phyloP scores from a whole-genome alignment of 352 stramenopile species.

The Globisporangium apiculatum region DNA sequence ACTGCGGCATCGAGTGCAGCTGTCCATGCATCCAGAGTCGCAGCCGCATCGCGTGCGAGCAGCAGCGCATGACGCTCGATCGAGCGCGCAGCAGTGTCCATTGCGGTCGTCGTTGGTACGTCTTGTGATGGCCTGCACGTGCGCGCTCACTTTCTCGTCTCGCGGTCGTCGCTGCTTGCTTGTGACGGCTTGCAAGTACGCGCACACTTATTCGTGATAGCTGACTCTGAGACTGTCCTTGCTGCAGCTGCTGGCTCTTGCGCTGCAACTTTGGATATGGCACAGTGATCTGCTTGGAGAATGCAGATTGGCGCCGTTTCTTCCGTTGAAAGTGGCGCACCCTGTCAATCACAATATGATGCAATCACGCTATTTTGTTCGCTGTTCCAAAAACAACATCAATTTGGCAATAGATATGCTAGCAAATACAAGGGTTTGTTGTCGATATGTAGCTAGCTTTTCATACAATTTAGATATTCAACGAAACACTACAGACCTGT shows the following conservation, averaged over 20 bases:
- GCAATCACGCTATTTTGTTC: too few relatives aligned
- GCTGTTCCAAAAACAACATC: too few relatives aligned
- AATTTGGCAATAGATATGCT: too few relatives aligned
- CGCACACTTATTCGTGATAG: too few relatives aligned
- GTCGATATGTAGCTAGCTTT: too few relatives aligned
- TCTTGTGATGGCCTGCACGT: not conserved
- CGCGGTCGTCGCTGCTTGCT: not conserved
- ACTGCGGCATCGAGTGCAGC: constrained; percentile 8
- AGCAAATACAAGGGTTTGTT: too few relatives aligned
- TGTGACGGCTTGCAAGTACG: too few relatives aligned
- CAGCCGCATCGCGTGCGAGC: constrained; percentile 3
- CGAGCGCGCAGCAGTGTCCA: constrained; percentile 3
- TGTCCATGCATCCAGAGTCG: constrained; percentile 6
- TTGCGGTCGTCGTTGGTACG: not conserved
- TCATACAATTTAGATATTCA: too few relatives aligned
- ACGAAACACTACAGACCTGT: too few relatives aligned
- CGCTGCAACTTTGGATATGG: not conserved
- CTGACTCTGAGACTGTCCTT: too few relatives aligned
- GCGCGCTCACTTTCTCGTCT: not conserved
- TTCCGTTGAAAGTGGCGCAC: not conserved
- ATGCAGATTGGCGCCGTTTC: not conserved
- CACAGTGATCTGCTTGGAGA: not conserved
- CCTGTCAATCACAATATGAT: too few relatives aligned
- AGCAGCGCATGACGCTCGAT: constrained; percentile 5
- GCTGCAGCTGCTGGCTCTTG: too few relatives aligned